phyloP scores from a whole-genome alignment of 176 grass and related monocot species.

The Guadua angustifolia region DNA sequence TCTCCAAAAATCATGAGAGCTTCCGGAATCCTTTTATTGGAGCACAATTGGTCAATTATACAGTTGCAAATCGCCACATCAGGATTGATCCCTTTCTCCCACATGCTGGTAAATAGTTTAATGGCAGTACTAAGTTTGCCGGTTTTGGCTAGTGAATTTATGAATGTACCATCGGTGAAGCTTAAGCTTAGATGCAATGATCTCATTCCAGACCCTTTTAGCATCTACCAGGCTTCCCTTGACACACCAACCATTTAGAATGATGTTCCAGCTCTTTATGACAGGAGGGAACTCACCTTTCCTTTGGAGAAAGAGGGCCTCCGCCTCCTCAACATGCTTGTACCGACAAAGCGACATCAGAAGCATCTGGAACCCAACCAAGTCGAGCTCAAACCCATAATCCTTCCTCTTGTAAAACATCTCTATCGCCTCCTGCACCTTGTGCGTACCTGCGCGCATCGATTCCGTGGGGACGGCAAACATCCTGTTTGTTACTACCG shows the following conservation, averaged over 20 bases:
- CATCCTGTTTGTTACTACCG: conserved; percentile 57
- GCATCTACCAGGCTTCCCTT: conserved; percentile 61
- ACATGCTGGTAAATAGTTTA: conserved; percentile 66
- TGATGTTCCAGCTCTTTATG: conserved; percentile 84
- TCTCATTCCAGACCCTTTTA: conserved; percentile 74
- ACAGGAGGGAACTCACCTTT: conserved; percentile 63
- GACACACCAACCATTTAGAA: conserved; percentile 84
- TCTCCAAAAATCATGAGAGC: conserved; percentile 71
- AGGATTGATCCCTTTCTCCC: conserved; percentile 65
- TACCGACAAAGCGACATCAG: conserved; percentile 72
- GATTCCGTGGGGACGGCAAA: conserved; percentile 66
- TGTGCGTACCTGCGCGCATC: conserved; percentile 63
- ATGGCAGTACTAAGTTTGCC: conserved; percentile 57
- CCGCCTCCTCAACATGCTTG: conserved; percentile 81
- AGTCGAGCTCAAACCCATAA: conserved; percentile 63
- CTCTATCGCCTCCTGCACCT: conserved; percentile 69
- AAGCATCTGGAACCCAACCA: conserved; percentile 70
- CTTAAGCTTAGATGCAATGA: conserved; percentile 59
- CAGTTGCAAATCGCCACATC: conserved; percentile 76
- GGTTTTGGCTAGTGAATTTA: conserved; percentile 63
- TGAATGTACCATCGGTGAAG: conserved; percentile 72
- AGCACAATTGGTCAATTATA: conserved; percentile 74
- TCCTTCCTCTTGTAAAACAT: conserved; percentile 69
- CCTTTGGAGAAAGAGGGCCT: conserved; percentile 68
- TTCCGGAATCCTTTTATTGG: conserved; percentile 76